Evolutionary conservation across 306 rosid species (phyloP), one percentile per base, ranked within the genome.

Genomic region (Pterocarpus santalinus): DNA sequence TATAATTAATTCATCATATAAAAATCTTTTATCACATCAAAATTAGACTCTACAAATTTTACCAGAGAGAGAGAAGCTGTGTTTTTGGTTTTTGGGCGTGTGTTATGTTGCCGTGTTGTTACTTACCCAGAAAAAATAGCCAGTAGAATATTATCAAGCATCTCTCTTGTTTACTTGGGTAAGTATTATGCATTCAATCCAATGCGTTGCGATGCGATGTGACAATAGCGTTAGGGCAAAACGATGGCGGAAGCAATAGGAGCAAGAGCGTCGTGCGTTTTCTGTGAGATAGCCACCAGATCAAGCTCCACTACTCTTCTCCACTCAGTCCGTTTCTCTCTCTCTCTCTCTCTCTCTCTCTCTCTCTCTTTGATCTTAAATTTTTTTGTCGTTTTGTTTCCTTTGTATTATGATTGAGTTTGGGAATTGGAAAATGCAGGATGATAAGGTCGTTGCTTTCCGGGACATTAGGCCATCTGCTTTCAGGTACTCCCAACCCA

Each of bases 401-500:
- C 7, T 65, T 62, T 75, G 73, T 4, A 52, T 52, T 14, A 22
- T 82, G 47, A 83, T 83, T 69, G 55, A 69, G 15, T 77, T 55
- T 64, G n/a, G 14, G 55, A 10, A 41, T 72, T 73, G 16, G 13
- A 57, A 77, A 38, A 35, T 76, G 81, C 89, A 91, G 95, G 95
- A 91, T 58, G 86, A 89, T 65, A 87, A 75, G 78, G 91, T 89
- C 16, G 85, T 89, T 58, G 91, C 91, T 17, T 91, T 91, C 71
- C 88, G 56, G 69, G 95, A 91, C 69, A 86, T 85, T 70, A 80
- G 76, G 57, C 95, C 92, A 13, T 84, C 95, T 16, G 95, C 95
- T 86, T 73, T 82, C 84, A 89, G 95, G 95, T 89, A 17, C 43
- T 51, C 71, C n/a, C 56, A 6, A 30, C 44, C 47, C 51, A 11